Percentiles rank a stretch among this genome's conserved stretches.
Conservation (phyloP, 2,329 filamentous ascomycete species). For the Pestalotiopsis sp. region DNA sequence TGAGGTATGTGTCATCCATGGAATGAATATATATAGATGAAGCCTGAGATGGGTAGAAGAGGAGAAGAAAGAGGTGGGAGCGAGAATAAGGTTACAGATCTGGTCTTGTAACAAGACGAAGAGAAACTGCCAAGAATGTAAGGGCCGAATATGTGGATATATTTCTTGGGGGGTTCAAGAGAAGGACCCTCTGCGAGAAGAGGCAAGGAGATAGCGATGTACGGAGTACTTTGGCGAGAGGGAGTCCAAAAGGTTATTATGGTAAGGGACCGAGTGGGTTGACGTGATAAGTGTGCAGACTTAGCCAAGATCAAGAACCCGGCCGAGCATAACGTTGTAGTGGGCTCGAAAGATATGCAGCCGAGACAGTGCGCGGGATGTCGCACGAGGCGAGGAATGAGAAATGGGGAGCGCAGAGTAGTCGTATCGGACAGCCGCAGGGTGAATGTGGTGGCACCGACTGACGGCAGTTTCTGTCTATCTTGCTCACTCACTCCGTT, state of each 20-base stretch:
- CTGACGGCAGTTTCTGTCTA: neutral
- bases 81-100: conserved; percentile 14
- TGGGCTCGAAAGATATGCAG: conserved; percentile 1
- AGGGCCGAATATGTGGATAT: too few relatives aligned
- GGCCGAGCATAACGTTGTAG: conserved; percentile 1
- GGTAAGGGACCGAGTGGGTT: conserved; percentile 1
- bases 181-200: neutral
- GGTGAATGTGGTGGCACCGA: neutral
- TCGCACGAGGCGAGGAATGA: neutral
- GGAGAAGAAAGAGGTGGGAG: conserved; percentile 7
- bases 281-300: conserved; percentile 12
- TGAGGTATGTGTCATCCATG: conserved; percentile 31
- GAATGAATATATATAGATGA: conserved; percentile 21
- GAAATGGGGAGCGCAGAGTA: neutral
- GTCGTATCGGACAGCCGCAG: neutral
- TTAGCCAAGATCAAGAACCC: conserved; percentile 3
- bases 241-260: neutral
- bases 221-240: neutral
- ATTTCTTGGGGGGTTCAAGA: too few relatives aligned
- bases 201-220: neutral
- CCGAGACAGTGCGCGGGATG: conserved; percentile 11
- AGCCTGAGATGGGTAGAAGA: neutral
- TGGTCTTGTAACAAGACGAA: too few relatives aligned
- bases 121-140: too few relatives aligned
- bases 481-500: neutral